Evolutionary conservation across 2,329 filamentous ascomycete genomes (phyloP).

Genomic region (Pseudopithomyces maydicus): DNA sequence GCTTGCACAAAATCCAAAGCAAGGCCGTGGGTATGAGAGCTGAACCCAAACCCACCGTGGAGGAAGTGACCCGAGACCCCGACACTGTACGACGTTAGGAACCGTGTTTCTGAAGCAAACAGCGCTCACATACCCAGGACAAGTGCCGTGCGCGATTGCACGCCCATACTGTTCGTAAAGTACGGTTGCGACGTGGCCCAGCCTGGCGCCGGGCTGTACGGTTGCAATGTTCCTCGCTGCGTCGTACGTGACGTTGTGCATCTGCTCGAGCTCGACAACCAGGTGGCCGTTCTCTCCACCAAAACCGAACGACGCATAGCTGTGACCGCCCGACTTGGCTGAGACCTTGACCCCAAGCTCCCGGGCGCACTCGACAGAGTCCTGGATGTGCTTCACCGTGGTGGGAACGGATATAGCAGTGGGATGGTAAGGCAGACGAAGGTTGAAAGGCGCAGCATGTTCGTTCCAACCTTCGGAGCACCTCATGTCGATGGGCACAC

Average conservation of each 20-base stretch:
- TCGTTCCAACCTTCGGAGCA: constrained; percentile 11
- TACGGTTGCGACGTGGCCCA: constrained; percentile 35
- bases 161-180: constrained; percentile 19
- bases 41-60: constrained; percentile 21
- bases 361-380: constrained; percentile 59
- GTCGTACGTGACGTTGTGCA: constrained; percentile 48
- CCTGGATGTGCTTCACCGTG: constrained; percentile 56
- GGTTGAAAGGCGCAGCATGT: constrained; percentile 22
- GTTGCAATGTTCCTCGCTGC: constrained; percentile 42
- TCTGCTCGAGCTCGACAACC: constrained; percentile 49
- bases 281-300: constrained; percentile 52
- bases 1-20: constrained; percentile 13
- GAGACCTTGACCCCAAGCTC: constrained; percentile 57
- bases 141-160: constrained; percentile 54
- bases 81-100: constrained; percentile 10
- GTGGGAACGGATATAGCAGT: constrained; percentile 59
- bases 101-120: too few relatives aligned
- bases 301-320: constrained; percentile 56
- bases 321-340: constrained; percentile 64
- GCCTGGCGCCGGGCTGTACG: constrained; percentile 51
- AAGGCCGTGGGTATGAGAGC: constrained; percentile 17
- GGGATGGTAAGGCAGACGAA: constrained; percentile 43
- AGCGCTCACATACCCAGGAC: constrained; percentile 48
- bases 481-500: constrained; percentile 17
- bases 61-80: constrained; percentile 17